Percentiles rank a stretch among this genome's conserved stretches.
Conservation (phyloP, 1,284 basidiomycete species). For the Boletus albobrunnescens region DNA sequence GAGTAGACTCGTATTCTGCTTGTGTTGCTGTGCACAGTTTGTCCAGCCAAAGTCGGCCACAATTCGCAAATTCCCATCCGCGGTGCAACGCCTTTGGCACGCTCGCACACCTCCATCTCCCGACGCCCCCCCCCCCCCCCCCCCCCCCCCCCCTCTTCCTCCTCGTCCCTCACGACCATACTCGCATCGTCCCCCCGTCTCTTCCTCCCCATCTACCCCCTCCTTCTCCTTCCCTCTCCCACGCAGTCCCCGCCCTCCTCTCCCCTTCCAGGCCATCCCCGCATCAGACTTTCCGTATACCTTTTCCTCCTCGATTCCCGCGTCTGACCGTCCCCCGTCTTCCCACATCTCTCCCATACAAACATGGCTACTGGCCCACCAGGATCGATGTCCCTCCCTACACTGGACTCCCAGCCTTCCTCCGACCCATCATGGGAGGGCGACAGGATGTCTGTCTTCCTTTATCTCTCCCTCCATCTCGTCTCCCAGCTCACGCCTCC, state of each 20-base stretch:
- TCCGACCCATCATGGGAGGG: constrained; percentile 48
- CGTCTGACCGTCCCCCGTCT: neutral
- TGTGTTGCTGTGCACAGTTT: constrained; percentile 32
- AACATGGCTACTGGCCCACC: constrained; percentile 26
- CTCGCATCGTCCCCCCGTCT: too few relatives aligned
- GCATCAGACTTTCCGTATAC: neutral
- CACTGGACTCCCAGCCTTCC: constrained; percentile 15
- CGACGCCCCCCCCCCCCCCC: neutral
- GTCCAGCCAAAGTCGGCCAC: constrained; percentile 20
- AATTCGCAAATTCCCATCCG: constrained; percentile 37
- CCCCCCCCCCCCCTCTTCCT: too few relatives aligned
- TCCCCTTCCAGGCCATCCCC: neutral
- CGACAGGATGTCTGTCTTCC: constrained; percentile 45
- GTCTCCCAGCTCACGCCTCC: constrained; percentile 4
- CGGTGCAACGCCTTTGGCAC: constrained; percentile 27
- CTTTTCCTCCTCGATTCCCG: neutral
- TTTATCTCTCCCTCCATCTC: constrained; percentile 9
- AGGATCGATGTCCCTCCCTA: constrained; percentile 24
- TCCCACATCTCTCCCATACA: neutral
- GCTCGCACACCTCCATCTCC: constrained; percentile 14
- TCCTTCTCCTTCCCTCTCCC: neutral
- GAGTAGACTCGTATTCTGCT: too few relatives aligned
- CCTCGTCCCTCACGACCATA: neutral
- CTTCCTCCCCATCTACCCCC: neutral
- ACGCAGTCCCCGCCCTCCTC: neutral